A percentile compares a stretch with the other conserved stretches of the same genome.
Evolutionary conservation across 345 rosid species (phyloP).

Genomic region (sweet orange (Citrus sinensis)): DNA sequence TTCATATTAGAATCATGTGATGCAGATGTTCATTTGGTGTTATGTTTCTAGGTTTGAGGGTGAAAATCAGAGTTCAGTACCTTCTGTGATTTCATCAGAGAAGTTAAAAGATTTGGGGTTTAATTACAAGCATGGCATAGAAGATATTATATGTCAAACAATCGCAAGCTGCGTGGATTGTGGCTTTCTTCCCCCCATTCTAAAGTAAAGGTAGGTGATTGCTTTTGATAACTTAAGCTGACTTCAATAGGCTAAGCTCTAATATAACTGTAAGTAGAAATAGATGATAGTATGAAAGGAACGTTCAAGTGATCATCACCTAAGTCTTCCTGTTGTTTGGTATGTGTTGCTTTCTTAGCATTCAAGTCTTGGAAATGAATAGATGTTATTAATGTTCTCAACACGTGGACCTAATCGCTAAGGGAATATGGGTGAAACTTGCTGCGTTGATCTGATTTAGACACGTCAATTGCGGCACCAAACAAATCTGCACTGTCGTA

Average conservation of each 20-base stretch:
- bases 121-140: constrained; percentile 45
- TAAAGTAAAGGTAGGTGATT: not conserved
- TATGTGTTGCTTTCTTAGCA: constrained; percentile 10
- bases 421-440: not conserved
- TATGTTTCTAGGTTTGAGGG: constrained; percentile 31
- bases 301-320: not conserved
- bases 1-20: not conserved
- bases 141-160: constrained; percentile 52
- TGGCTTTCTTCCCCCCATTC: constrained; percentile 35
- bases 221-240: not conserved
- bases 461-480: not conserved
- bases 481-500: not conserved
- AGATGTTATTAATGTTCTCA: constrained; percentile 1
- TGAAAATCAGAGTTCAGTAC: constrained; percentile 22
- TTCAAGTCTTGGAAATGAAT: constrained; percentile 10
- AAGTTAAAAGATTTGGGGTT: constrained; percentile 66
- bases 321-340: not conserved
- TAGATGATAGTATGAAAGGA: constrained; percentile 9
- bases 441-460: not conserved
- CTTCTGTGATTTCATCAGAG: constrained; percentile 66
- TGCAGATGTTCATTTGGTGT: not conserved
- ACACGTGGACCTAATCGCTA: not conserved
- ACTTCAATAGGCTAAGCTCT: not conserved
- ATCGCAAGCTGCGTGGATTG: constrained; percentile 32
- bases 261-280: constrained; percentile 4